A percentile compares a stretch with the other conserved stretches of the same genome.
Evolutionary conservation across 306 rosid genomes (phyloP).

Genomic region (Hippophae rhamnoides): DNA sequence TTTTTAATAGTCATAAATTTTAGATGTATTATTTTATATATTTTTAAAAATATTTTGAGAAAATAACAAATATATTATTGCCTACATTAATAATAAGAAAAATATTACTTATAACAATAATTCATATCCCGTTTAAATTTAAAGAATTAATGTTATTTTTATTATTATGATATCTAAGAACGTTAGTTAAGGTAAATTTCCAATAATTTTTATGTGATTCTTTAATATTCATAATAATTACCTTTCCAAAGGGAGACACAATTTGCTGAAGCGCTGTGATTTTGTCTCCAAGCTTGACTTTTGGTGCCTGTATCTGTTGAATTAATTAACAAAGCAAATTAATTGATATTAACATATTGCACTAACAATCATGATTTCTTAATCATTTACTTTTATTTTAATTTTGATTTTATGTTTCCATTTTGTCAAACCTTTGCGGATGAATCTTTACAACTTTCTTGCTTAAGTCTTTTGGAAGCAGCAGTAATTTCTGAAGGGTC

Average conservation of each 20-base stretch:
- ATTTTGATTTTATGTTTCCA: not conserved
- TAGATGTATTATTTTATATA: no score
- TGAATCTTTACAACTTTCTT: constrained; percentile 40
- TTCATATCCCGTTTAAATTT: no score
- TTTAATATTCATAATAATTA: constrained; percentile 24
- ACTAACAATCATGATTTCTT: not conserved
- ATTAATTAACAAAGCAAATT: constrained; percentile 16
- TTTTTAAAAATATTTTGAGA: no score
- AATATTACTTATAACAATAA: no score
- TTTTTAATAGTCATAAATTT: no score
- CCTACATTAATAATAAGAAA: no score
- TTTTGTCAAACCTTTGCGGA: constrained; percentile 51
- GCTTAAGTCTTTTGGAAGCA: constrained; percentile 56
- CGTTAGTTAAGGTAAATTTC: not conserved
- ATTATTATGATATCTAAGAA: no score
- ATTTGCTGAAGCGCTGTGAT: constrained; percentile 93
- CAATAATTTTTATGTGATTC: not conserved
- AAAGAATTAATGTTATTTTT: no score
- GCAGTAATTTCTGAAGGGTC: constrained; percentile 49
- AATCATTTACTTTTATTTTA: not conserved
- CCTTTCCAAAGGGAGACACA: constrained; percentile 99
- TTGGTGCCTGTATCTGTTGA: constrained; percentile 67
- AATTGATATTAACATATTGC: not conserved
- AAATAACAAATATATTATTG: no score
- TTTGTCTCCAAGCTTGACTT: constrained; percentile 81